These are phyloP conservation scores for Terana coerulea DNA, from an alignment of 768 basidiomycete species.

Conservation along the genomic window DNA sequence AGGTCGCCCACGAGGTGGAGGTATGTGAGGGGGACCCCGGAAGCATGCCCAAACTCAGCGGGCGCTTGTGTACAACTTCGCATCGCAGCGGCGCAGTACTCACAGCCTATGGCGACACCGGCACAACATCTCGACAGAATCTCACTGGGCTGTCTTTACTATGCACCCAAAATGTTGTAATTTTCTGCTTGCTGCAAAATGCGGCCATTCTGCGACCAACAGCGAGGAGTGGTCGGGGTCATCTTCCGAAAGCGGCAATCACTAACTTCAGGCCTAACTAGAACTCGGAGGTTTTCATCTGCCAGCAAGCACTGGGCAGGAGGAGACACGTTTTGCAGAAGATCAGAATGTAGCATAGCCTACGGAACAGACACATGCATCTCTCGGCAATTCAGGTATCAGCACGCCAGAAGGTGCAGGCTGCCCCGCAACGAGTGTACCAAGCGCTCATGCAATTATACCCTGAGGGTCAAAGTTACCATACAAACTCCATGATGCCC, in stretches of 20 bases:
- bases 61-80: too few relatives aligned
- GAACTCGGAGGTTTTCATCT: constrained; percentile 4
- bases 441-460: not conserved
- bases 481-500: not conserved
- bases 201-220: not conserved
- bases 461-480: not conserved
- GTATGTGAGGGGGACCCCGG: constrained; percentile 7
- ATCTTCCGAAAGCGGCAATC: not conserved
- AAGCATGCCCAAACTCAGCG: not conserved
- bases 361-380: not conserved
- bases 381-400: not conserved
- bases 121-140: too few relatives aligned
- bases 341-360: constrained; percentile 17
- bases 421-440: not conserved
- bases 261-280: constrained; percentile 1
- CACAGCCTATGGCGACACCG: too few relatives aligned
- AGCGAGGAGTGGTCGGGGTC: not conserved
- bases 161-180: not conserved
- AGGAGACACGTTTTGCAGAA: constrained; percentile 21
- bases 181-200: not conserved
- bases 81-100: too few relatives aligned
- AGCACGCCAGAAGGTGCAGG: not conserved
- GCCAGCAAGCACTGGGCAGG: constrained; percentile 8
- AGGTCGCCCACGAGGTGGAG: constrained; percentile 7
- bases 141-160: too few relatives aligned